A percentile compares a stretch with the other conserved stretches of the same genome.
Conservation (phyloP, 331 rosid species). For the Arachis monticola region DNA sequence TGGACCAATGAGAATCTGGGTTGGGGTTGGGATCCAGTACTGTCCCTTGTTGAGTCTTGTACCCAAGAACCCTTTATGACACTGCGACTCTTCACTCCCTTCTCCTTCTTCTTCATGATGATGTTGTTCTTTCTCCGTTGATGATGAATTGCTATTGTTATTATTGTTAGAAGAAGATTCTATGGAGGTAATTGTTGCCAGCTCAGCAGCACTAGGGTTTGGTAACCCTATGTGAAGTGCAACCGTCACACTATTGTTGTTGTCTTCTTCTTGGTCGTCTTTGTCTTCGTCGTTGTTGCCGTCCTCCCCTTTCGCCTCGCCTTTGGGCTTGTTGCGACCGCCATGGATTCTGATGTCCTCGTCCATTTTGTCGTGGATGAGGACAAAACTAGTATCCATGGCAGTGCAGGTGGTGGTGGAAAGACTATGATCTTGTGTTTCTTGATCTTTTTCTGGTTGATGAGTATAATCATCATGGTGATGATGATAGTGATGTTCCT, state of each 20-base stretch:
- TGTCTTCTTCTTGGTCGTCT: not conserved
- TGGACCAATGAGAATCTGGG: slow-evolving; percentile 88
- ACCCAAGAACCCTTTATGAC: slow-evolving; percentile 42
- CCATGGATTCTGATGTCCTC: not conserved
- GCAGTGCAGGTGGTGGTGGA: slow-evolving; percentile 33
- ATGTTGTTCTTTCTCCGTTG: not conserved
- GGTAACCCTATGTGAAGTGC: slow-evolving; percentile 79
- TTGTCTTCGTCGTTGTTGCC: not conserved
- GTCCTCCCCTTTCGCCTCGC: not conserved
- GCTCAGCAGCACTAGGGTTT: slow-evolving; percentile 71
- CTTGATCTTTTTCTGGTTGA: not conserved
- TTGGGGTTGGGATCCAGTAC: slow-evolving; percentile 89
- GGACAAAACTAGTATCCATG: slow-evolving; percentile 33
- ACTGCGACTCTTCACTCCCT: slow-evolving; percentile 25
- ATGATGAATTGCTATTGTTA: too few relatives aligned
- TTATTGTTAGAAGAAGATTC: slow-evolving; percentile 35
- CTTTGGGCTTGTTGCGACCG: not conserved
- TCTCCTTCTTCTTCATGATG: not conserved
- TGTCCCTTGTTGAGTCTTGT: slow-evolving; percentile 73
- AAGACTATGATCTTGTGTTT: not conserved
- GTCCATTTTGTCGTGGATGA: slow-evolving; percentile 1
- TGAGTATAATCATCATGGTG: slow-evolving; percentile 3
- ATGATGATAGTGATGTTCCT: too few relatives aligned
- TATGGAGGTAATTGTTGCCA: slow-evolving; percentile 45
- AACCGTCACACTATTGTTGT: slow-evolving; percentile 49